Percentiles rank a stretch among this genome's conserved stretches.
Evolutionary conservation across 208 protist genomes (phyloP).

Genomic region (Acanthamoeba quina): DNA sequence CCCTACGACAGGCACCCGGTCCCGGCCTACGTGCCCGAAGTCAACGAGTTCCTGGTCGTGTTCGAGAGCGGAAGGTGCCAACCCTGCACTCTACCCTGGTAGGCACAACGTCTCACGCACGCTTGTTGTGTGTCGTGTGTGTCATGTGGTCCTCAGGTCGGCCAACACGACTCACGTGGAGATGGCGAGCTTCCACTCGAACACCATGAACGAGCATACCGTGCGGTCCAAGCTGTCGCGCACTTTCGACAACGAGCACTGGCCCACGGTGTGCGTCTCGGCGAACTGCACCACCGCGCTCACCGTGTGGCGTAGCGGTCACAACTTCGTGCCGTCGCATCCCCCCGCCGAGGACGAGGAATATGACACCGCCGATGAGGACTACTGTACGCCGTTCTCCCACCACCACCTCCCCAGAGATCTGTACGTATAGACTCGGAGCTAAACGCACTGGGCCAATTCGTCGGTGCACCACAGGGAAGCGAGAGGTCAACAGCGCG

Average conservation of each 20-base stretch:
- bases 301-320: not conserved
- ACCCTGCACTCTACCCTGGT: too few relatives aligned
- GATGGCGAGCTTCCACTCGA: not conserved
- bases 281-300: not conserved
- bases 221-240: not conserved
- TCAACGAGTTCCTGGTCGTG: not conserved
- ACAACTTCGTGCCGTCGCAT: not conserved
- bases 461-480: too few relatives aligned
- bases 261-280: not conserved
- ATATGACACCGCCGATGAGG: not conserved
- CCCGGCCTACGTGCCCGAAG: not conserved
- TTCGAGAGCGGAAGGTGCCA: not conserved
- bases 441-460: too few relatives aligned
- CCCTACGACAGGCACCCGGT: not conserved
- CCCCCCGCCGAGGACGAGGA: not conserved
- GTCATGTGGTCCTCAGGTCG: not conserved
- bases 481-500: too few relatives aligned
- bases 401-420: too few relatives aligned
- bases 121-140: too few relatives aligned
- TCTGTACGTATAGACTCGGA: too few relatives aligned
- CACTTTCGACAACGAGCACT: not conserved
- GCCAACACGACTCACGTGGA: not conserved
- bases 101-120: not conserved
- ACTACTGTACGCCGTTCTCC: not conserved
- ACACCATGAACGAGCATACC: not conserved